Conservation (phyloP, 495 filamentous ascomycete genomes). For the Aspergillus nidulans region DNA sequence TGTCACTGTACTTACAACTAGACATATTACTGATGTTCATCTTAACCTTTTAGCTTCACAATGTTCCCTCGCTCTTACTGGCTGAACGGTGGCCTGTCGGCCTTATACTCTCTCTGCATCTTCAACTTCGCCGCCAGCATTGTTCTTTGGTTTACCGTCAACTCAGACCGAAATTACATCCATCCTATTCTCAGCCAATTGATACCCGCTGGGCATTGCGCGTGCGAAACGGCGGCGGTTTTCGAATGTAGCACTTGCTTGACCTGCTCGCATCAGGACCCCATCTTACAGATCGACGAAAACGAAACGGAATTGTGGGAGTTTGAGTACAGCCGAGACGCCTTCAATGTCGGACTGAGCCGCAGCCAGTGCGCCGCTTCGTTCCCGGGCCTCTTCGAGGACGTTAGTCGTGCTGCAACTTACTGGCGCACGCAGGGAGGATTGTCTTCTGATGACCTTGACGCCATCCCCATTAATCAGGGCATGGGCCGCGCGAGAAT, state of each 20-base stretch:
- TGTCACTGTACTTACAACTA: no score
- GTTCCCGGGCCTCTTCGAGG: slow-evolving; percentile 47
- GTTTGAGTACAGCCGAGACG: slow-evolving; percentile 33
- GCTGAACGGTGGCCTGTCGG: slow-evolving; percentile 20
- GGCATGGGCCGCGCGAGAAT: slow-evolving; percentile 38
- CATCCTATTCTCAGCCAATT: slow-evolving; percentile 36
- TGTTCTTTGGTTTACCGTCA: slow-evolving; percentile 38
- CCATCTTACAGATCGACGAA: slow-evolving; percentile 11
- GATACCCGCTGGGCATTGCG: slow-evolving; percentile 39
- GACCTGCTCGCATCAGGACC: slow-evolving; percentile 24
- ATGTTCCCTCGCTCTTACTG: slow-evolving; percentile 14
- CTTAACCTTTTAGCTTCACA: neutral
- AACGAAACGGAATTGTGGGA: no score
- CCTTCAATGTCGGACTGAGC: slow-evolving; percentile 32
- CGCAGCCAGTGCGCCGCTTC: slow-evolving; percentile 35
- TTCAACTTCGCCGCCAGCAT: slow-evolving; percentile 18
- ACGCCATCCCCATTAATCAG: slow-evolving; percentile 21
- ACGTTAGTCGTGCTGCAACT: slow-evolving; percentile 32
- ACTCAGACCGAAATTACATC: slow-evolving; percentile 35
- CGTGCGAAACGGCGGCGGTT: slow-evolving; percentile 37
- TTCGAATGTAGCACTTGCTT: slow-evolving; percentile 40
- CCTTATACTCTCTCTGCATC: slow-evolving; percentile 21
- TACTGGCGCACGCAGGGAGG: slow-evolving; percentile 29
- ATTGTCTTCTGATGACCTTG: slow-evolving; percentile 29
- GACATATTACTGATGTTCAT: neutral